Evolutionary conservation across 768 basidiomycete genomes (phyloP), one percentile per base, ranked within the genome.

Genomic region (Boletus rufocinnamomeus): DNA sequence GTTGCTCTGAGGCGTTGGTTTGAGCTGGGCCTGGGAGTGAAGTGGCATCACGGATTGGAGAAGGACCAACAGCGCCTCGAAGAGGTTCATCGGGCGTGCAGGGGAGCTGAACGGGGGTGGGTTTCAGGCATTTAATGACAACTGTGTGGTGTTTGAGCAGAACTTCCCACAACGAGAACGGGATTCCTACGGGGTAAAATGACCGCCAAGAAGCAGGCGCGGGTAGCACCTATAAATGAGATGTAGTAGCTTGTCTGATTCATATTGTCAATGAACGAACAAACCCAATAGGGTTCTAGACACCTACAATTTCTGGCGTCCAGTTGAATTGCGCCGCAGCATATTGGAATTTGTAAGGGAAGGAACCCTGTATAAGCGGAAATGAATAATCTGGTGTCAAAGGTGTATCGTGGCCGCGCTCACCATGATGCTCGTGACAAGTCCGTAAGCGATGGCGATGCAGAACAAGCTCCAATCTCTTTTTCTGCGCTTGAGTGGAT

Each of bases 161-260:
- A 38, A 38, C 27, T 25, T 17, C 13, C 40, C 14, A 19, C 21
- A 40, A 10, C 6, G n/a, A 28, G n/a, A 54, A 47, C 14, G n/a
- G 35, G 17, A 63, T 54, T 49, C 82, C 59, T 70, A 91, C 89
- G 17, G 11, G 91, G 91, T 6, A 92, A 71, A 35, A 89, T 66
- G 17, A 82, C 46, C 2, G 82, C 74, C 60, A 91, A 72, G 64
- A 81, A 80, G 2, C 82, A 4, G 0, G 88, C 87, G 4, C 88
- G 80, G 1, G 76, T 67, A 34, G 74, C 74, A 8, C 85, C 84
- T 11, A 84, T 66, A 13, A 81, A 63, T 56, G 83, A 87, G 13
- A 90, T 64, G 75, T 80, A 91, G 66, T 91, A 91, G n/a, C 88
- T 88, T n/a, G 86, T 69, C 89, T 91, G 55, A 28, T 47, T 30